Percentiles rank a stretch among this genome's conserved stretches.
Evolutionary conservation across 2,329 filamentous ascomycete species (phyloP).

Genomic region (Emmonsiellopsis sp.): DNA sequence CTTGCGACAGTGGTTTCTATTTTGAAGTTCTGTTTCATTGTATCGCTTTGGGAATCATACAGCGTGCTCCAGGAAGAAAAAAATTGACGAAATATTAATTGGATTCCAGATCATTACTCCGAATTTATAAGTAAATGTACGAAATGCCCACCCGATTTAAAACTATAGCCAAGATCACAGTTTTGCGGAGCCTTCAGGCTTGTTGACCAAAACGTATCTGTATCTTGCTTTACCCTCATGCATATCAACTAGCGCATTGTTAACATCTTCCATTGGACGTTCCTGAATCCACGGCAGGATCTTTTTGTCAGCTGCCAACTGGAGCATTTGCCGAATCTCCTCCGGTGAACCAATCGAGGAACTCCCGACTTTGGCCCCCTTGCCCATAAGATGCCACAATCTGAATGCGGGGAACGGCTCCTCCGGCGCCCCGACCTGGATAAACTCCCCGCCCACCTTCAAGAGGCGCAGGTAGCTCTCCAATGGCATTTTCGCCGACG

Average conservation of each 20-base stretch:
- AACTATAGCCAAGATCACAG: constrained; percentile 13
- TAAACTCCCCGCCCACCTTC: constrained; percentile 50
- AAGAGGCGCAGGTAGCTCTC: constrained; percentile 53
- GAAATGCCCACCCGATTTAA: neutral
- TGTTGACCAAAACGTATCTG: constrained; percentile 38
- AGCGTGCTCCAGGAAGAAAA: no score
- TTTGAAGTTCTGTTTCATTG: no score
- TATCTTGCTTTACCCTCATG: constrained; percentile 38
- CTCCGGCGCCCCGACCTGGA: constrained; percentile 61
- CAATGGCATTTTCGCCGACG: constrained; percentile 53
- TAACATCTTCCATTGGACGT: constrained; percentile 34
- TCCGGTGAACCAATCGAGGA: constrained; percentile 34
- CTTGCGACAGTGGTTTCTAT: no score
- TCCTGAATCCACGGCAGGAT: constrained; percentile 36
- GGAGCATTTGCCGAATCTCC: constrained; percentile 38
- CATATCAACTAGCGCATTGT: constrained; percentile 37
- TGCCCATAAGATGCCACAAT: constrained; percentile 51
- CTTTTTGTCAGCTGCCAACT: constrained; percentile 32
- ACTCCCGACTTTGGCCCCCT: constrained; percentile 46
- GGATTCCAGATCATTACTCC: no score
- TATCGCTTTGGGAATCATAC: no score
- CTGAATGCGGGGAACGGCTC: constrained; percentile 44
- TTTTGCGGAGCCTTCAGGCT: constrained; percentile 19
- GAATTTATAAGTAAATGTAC: neutral
- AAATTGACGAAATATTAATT: no score